These are phyloP conservation scores for Trichomonascaceae sp. DNA, from an alignment of 1,139 yeast species.

Conservation along the genomic window DNA sequence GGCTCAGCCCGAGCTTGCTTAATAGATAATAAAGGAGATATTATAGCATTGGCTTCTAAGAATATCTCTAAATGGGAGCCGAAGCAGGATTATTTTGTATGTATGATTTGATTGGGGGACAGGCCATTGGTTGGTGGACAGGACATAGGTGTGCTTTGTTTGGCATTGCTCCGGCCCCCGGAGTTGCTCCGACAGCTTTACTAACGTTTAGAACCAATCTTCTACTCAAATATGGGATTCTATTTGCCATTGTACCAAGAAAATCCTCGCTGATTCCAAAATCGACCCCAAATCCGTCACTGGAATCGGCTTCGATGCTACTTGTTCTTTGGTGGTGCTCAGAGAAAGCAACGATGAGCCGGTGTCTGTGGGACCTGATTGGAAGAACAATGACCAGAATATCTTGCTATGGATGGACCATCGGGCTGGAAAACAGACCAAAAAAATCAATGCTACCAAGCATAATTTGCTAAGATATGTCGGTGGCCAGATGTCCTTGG, in stretches of 20 bases:
- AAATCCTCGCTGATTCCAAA: constrained; percentile 66
- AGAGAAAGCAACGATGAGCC: constrained; percentile 62
- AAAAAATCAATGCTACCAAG: constrained; percentile 68
- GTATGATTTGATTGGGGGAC: no score
- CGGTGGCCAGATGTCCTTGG: constrained; percentile 96
- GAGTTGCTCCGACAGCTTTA: no score
- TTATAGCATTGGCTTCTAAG: constrained; percentile 74
- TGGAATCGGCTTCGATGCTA: constrained; percentile 96
- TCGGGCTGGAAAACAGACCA: constrained; percentile 84
- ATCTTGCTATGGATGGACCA: constrained; percentile 98
- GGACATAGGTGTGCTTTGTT: not conserved
- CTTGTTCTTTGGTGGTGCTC: constrained; percentile 86
- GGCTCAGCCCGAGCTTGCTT: constrained; percentile 95
- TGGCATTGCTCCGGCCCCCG: no score
- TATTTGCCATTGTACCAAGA: constrained; percentile 73
- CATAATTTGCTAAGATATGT: constrained; percentile 82
- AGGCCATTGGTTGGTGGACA: no score
- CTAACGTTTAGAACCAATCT: constrained; percentile 53
- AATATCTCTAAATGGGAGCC: constrained; percentile 57
- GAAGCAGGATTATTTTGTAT: constrained; percentile 42
- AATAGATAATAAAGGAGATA: constrained; percentile 76
- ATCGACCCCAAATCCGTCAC: constrained; percentile 59
- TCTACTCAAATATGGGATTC: constrained; percentile 92
- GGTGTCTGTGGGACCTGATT: constrained; percentile 89
- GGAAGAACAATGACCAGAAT: constrained; percentile 63